Percentiles rank a stretch among this genome's conserved stretches.
These are phyloP conservation scores for Daldinia vernicosa DNA, from an alignment of 495 filamentous ascomycete species.

Conservation along the genomic window DNA sequence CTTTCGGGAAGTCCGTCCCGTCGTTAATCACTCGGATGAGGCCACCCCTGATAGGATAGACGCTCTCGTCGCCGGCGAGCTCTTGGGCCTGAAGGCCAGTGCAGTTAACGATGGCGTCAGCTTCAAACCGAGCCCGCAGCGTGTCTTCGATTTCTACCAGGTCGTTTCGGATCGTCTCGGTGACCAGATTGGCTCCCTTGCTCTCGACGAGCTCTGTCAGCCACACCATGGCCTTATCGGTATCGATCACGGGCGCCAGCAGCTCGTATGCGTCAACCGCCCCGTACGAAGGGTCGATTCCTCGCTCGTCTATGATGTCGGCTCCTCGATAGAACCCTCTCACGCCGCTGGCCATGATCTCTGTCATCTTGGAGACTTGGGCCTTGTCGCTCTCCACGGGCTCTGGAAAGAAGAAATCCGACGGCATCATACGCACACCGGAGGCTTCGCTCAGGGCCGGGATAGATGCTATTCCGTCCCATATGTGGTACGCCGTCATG, in stretches of 20 bases:
- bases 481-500: conserved; percentile 56
- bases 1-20: conserved; percentile 57
- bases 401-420: conserved; percentile 53
- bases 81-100: conserved; percentile 52
- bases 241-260: conserved; percentile 60
- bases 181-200: conserved; percentile 58
- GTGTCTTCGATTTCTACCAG: conserved; percentile 52
- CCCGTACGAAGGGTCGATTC: conserved; percentile 51
- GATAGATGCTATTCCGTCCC: conserved; percentile 50
- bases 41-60: conserved; percentile 58
- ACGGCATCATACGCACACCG: conserved; percentile 55
- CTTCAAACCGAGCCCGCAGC: conserved; percentile 49
- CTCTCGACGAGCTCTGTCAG: conserved; percentile 53
- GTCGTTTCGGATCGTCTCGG: conserved; percentile 52
- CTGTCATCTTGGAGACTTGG: conserved; percentile 51
- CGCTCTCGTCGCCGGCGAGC: conserved; percentile 50
- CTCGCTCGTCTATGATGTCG: conserved; percentile 50
- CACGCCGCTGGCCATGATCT: conserved; percentile 50
- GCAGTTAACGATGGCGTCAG: conserved; percentile 60
- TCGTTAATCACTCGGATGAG: conserved; percentile 62
- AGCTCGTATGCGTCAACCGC: conserved; percentile 60
- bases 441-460: conserved; percentile 45
- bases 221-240: conserved; percentile 59
- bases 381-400: conserved; percentile 47
- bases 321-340: conserved; percentile 51